Evolutionary conservation across 2,329 filamentous ascomycete species (phyloP).

Genomic region (Neonectria faginata): DNA sequence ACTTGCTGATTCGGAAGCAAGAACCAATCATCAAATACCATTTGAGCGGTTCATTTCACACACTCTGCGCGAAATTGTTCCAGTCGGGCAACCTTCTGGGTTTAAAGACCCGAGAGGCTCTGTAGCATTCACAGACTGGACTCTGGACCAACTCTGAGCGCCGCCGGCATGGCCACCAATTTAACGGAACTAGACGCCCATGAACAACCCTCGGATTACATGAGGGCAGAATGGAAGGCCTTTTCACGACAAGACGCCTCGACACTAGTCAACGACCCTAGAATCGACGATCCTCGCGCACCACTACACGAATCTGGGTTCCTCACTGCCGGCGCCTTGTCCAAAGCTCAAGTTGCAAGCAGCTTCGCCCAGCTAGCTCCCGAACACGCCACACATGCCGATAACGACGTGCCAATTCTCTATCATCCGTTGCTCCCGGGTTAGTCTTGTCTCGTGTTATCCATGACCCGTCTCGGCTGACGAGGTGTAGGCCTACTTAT

Average conservation of each 20-base stretch:
- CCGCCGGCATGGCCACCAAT: constrained; percentile 42
- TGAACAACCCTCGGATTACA: constrained; percentile 77
- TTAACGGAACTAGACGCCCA: constrained; percentile 74
- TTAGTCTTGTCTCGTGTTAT: constrained; percentile 51
- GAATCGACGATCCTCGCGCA: constrained; percentile 66
- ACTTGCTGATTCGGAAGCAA: not conserved
- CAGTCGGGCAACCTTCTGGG: not conserved
- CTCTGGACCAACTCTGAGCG: not conserved
- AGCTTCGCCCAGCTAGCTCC: constrained; percentile 58
- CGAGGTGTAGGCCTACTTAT: constrained; percentile 77
- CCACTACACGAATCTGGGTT: constrained; percentile 58
- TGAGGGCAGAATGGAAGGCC: constrained; percentile 80
- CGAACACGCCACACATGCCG: constrained; percentile 47
- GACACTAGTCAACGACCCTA: constrained; percentile 63
- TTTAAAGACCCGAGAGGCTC: not conserved
- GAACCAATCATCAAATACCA: not conserved
- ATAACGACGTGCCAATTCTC: constrained; percentile 64
- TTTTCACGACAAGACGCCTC: constrained; percentile 71
- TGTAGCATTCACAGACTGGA: not conserved
- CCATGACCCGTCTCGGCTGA: constrained; percentile 11
- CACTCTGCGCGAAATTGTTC: not conserved
- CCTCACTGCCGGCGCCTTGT: constrained; percentile 57
- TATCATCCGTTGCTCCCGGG: constrained; percentile 76
- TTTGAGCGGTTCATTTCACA: no score
- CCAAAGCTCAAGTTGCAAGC: constrained; percentile 54